Evolutionary conservation across 139 green algal genomes (phyloP), one percentile per base, ranked within the genome.

Genomic region (Klebsormidium nitens): DNA sequence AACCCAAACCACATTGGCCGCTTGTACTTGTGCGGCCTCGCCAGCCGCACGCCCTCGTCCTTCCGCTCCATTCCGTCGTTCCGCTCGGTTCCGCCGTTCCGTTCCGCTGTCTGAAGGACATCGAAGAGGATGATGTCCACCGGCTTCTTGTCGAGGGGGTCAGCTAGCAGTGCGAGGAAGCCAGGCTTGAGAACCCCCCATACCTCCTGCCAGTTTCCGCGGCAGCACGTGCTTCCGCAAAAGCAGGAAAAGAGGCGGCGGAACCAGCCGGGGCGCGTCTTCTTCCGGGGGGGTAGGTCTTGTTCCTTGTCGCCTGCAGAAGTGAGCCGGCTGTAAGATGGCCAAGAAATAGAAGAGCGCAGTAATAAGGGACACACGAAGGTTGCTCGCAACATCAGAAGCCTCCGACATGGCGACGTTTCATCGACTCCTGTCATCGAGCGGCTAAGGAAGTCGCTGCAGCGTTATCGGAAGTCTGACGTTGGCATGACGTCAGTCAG

Each of bases 101-200:
- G 23, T 23, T 23, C 23, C 46, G 23, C 46, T 23, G 46, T 23
- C 46, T 23, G 23, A 23, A 55, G 46, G 23, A 55, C 46, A 55
- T 55, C 46, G 46, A 55, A 55, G 23, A 55, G 46, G 23, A 55
- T 55, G 23, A 55, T 23, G 46, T 55, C 46, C 46, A 55, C 23
- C 46, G 46, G 46, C 46, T 55, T 23, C 46, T 23, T 31, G 23
- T 55, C 46, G 23, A 31, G 23, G 23, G 46, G 46, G 23, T 55
- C 46, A 23, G 46, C 46, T 23, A 55, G 46, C 23, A 55, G 46
- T 23, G 46, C 46, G 23, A 55, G 46, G 46, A 55, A 55, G 23
- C 46, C 46, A 23, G 46, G 46, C 46, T 55, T 55, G 23, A 55
- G 23, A 23, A 55, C 23, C 46, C 23, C 46, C 46, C 46, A 55